Base-by-base conservation (phyloP, 805 yeast species). In the Priceomyces castillae region DNA sequence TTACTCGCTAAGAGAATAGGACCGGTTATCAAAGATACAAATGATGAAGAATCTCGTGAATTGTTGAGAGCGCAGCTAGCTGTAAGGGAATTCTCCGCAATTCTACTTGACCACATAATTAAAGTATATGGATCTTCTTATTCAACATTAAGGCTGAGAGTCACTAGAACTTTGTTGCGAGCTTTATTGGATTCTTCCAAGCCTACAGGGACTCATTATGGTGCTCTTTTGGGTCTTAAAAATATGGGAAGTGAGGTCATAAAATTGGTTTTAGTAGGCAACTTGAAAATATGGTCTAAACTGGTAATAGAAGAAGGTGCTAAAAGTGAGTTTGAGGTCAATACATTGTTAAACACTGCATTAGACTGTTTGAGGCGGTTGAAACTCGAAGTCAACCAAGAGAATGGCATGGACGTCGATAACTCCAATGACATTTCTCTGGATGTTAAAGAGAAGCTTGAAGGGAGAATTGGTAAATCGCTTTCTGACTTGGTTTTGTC, bases 1-100 rank as follows among this genome's bases (percentile, higher is more conserved):
- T 74, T 94, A 35, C 74, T 94, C 39, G 97, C 98, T 1, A 90
- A 90, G 57, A 80, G 87, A 47, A 77, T 92, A n/a, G 97, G 97
- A 2, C 60, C 73, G 2, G 64, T 59, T 17, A 45, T 67, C 3
- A 71, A 66, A 50, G 72, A 66, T 26, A 68, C 67, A 30, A 61
- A 71, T 35, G 58, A 53, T 16, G 59, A 59, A 19, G 60, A 54
- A 14, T 42, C 58, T 10, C 60, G 67, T 42, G 61, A 59, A 14
- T 42, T 53, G 26, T 54, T 71, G 22, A 63, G 56, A 37, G 61
- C 61, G 31, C 75, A 69, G 51, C 58, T 75, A 49, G 88, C 85
- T 7, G 82, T 92, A 3, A 78, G 99, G 49, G 96, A 87, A 56
- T 84, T 88, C 58, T 90, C 98, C 1, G 89, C 96, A 0, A 79